These are phyloP conservation scores for Sergeia podlipaevii DNA, from an alignment of 208 protist species.

Conservation along the genomic window DNA sequence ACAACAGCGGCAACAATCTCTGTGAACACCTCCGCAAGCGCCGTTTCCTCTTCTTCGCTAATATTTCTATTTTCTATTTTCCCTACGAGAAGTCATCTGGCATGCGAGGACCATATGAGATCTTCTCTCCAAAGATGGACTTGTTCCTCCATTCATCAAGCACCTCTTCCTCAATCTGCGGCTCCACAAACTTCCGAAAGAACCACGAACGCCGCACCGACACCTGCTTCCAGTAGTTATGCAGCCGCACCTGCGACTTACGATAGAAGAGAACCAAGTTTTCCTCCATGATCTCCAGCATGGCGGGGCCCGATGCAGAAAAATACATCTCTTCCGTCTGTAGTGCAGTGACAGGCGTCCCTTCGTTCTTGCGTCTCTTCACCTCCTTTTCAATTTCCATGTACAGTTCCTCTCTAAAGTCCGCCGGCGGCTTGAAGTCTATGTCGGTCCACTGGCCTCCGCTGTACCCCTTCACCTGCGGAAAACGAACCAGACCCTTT, in stretches of 20 bases:
- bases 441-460: constrained; percentile 80
- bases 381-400: constrained; percentile 57
- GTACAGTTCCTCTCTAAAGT: constrained; percentile 74
- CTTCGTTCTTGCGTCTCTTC: constrained; percentile 32
- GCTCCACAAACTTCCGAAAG: constrained; percentile 72
- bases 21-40: too few relatives aligned
- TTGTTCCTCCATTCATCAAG: constrained; percentile 57
- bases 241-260: constrained; percentile 72
- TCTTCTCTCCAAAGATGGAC: constrained; percentile 71
- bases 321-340: constrained; percentile 90
- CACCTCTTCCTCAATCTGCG: constrained; percentile 55
- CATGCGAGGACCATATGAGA: constrained; percentile 51
- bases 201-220: constrained; percentile 77
- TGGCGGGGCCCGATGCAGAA: constrained; percentile 63
- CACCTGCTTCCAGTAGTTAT: constrained; percentile 88
- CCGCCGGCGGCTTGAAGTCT: constrained; percentile 77
- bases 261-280: constrained; percentile 62
- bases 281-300: constrained; percentile 73
- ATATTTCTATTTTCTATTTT: constrained; percentile 4
- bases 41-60: neutral
- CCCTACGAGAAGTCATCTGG: constrained; percentile 29
- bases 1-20: neutral
- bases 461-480: constrained; percentile 83
- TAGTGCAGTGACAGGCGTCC: constrained; percentile 65
- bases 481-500: constrained; percentile 68